phyloP scores from a whole-genome alignment of 2,329 filamentous ascomycete genomes.

The Penicillium sp. region DNA sequence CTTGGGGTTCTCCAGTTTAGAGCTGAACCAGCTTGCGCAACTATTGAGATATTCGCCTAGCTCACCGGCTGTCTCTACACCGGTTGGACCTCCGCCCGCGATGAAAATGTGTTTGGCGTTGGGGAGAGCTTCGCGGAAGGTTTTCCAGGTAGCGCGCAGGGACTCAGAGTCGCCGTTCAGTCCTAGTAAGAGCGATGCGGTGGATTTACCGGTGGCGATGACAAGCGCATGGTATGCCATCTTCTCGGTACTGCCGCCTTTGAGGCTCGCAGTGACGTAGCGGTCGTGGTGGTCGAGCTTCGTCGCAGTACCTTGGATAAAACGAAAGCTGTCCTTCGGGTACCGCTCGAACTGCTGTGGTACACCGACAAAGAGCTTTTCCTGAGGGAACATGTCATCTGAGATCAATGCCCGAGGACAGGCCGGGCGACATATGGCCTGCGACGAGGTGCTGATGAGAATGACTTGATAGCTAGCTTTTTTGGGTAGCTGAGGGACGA shows the following conservation, averaged over 20 bases:
- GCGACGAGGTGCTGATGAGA: conserved; percentile 44
- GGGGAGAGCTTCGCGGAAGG: conserved; percentile 43
- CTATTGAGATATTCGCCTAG: conserved; percentile 54
- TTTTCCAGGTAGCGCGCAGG: conserved; percentile 37
- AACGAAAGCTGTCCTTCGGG: conserved; percentile 36
- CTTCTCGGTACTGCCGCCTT: background rate
- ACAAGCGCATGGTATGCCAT: conserved; percentile 48
- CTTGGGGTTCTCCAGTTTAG: conserved; percentile 27
- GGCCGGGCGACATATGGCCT: conserved; percentile 46
- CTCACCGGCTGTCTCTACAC: conserved; percentile 51
- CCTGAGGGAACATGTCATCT: conserved; percentile 43
- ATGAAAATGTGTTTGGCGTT: conserved; percentile 47
- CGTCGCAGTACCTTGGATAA: conserved; percentile 44
- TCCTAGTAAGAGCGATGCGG: conserved; percentile 46
- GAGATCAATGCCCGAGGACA: conserved; percentile 50
- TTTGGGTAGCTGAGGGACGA: conserved; percentile 44
- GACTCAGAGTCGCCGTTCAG: conserved; percentile 36
- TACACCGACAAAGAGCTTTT: conserved; percentile 48
- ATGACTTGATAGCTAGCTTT: conserved; percentile 42
- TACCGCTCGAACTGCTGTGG: conserved; percentile 43
- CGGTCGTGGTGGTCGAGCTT: conserved; percentile 18
- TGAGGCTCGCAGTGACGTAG: conserved; percentile 30
- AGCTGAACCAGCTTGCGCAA: conserved; percentile 38
- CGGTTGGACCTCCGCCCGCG: conserved; percentile 28
- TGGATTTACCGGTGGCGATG: conserved; percentile 51